Evolutionary conservation across 1,284 basidiomycete species (phyloP).

Genomic region (Fomitopsis pinicola): DNA sequence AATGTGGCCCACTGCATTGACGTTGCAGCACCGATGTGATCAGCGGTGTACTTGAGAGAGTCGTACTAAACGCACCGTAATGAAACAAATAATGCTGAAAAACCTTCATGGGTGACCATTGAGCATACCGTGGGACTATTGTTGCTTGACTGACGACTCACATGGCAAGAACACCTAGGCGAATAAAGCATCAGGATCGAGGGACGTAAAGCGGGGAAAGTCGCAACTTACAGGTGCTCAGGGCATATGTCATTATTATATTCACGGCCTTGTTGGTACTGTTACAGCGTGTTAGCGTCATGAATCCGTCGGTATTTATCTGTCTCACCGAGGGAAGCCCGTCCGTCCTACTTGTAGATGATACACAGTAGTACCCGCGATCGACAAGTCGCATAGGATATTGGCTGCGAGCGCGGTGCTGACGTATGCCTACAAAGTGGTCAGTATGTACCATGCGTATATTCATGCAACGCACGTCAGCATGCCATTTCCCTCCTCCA

Average conservation of each 20-base stretch:
- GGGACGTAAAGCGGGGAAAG: neutral
- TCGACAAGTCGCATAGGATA: neutral
- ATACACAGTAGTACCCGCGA: neutral
- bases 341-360: neutral
- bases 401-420: neutral
- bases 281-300: neutral
- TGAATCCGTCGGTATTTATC: neutral
- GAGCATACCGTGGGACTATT: neutral
- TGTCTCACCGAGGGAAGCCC: neutral
- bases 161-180: neutral
- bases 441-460: neutral
- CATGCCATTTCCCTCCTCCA: neutral
- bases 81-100: neutral
- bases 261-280: neutral
- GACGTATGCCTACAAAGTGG: neutral
- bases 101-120: neutral
- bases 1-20: neutral
- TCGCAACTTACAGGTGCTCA: neutral
- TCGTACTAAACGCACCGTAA: neutral
- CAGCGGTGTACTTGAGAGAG: neutral
- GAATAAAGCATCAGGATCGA: neutral
- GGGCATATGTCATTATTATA: neutral
- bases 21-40: neutral
- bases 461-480: neutral
- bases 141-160: neutral